Evolutionary conservation across 139 green algal genomes (phyloP), one percentile per base, ranked within the genome.

Genomic region (Eudorina sp.): DNA sequence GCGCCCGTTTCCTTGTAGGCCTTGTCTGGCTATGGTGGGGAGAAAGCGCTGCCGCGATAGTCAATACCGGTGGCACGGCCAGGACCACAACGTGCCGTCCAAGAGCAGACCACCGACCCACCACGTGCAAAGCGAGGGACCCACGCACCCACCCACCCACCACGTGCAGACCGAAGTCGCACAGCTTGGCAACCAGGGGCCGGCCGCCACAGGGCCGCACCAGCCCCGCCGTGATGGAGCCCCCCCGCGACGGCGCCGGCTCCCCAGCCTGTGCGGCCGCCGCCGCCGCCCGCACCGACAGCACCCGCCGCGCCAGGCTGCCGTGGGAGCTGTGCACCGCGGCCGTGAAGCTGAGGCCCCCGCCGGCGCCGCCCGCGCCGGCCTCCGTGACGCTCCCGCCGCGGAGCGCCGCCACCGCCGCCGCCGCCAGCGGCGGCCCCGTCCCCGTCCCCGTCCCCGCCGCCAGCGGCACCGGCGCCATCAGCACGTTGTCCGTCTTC

Each of bases 401-500:
- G 69, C 31, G 36, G 19, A 77, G 36, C 3, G 36, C 34, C 27
- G 69, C 3, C 72, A 40, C 29, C n/a, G 6, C n/a, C 64, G n/a
- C 8, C 64, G 31, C 29, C 64, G 64, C 9, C 64, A 23, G 5
- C 64, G n/a, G 6, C 72, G 23, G 7, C 19, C 19, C 72, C 41
- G 72, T 58, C 25, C 2, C 40, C 19, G 38, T 21, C 3, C 69
- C 2, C 34, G 21, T 1, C 41, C 19, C 41, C 25, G 9, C 19
- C 48, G 29, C 1, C 53, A 53, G 45, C 36, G 53, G 23, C 55
- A 38, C 13, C 34, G 23, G 16, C 31, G 64, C 48, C 82, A 88
- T 70, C 2, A 88, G 82, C 34, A 88, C 82, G 21, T 88, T 88
- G 23, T 88, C 82, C 29, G 82, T 79, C 43, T 88, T 88, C 23